A percentile compares a stretch with the other conserved stretches of the same genome.
Evolutionary conservation across 768 basidiomycete genomes (phyloP).

Genomic region (Cubamyces lactineus): DNA sequence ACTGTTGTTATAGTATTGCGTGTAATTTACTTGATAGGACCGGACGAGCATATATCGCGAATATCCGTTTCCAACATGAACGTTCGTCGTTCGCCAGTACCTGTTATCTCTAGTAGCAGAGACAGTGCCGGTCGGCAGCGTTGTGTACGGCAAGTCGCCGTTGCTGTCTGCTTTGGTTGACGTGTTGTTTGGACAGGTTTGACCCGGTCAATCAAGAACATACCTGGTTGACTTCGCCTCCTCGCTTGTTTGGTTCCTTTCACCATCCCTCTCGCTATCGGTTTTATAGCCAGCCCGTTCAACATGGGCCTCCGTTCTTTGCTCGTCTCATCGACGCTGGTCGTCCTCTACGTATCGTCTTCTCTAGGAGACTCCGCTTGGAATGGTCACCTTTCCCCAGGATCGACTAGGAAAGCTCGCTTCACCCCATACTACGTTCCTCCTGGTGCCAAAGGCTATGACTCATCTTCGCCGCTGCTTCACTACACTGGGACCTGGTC

Average conservation of each 20-base stretch:
- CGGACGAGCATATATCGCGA: neutral
- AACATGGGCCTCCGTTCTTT: constrained; percentile 23
- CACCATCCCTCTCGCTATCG: neutral
- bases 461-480: constrained; percentile 69
- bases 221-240: neutral
- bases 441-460: constrained; percentile 69
- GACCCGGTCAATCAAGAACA: neutral
- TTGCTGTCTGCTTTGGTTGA: constrained; percentile 1
- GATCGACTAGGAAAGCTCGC: constrained; percentile 44
- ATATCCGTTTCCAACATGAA: neutral
- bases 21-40: constrained; percentile 19
- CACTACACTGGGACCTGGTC: constrained; percentile 64
- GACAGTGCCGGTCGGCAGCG: too few relatives aligned
- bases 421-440: constrained; percentile 79
- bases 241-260: neutral
- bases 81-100: too few relatives aligned
- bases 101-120: too few relatives aligned
- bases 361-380: constrained; percentile 54
- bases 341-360: constrained; percentile 19
- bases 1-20: constrained; percentile 19
- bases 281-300: neutral
- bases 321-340: constrained; percentile 26
- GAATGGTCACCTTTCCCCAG: constrained; percentile 65
- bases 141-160: neutral
- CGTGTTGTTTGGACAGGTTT: constrained; percentile 20